phyloP scores from a whole-genome alignment of 345 rosid species.

The Ceriops zippeliana region DNA sequence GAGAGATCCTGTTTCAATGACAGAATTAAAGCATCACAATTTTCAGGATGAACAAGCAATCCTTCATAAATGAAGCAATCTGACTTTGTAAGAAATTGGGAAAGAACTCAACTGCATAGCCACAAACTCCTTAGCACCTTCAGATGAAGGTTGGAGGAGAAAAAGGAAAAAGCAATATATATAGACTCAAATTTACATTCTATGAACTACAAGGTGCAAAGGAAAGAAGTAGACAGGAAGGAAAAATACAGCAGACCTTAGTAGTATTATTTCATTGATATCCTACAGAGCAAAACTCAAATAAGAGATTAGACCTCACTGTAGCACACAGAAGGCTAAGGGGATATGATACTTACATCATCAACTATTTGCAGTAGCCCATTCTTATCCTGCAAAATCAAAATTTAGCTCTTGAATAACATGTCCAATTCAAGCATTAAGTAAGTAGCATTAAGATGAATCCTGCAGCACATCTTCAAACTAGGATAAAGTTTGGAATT shows the following conservation, averaged over 20 bases:
- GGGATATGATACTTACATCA: conserved; percentile 57
- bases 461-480: no score
- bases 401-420: conserved; percentile 15
- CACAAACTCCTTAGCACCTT: background rate
- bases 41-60: background rate
- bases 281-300: background rate
- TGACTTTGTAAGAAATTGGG: background rate
- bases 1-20: conserved; percentile 59
- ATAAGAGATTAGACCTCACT: background rate
- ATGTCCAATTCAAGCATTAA: background rate
- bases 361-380: conserved; percentile 84
- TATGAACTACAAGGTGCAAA: no score
- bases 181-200: no score
- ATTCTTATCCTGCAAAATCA: conserved; percentile 60
- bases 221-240: no score
- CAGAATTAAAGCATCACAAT: background rate
- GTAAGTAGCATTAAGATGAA: background rate
- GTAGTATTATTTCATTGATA: no score
- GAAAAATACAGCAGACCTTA: no score
- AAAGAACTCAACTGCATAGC: no score
- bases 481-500: no score
- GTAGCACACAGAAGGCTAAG: background rate
- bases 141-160: no score
- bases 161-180: no score
- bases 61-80: no score